These are phyloP conservation scores for Grigorovia yakushimaensis DNA, from an alignment of 805 yeast genomes.

Conservation along the genomic window DNA sequence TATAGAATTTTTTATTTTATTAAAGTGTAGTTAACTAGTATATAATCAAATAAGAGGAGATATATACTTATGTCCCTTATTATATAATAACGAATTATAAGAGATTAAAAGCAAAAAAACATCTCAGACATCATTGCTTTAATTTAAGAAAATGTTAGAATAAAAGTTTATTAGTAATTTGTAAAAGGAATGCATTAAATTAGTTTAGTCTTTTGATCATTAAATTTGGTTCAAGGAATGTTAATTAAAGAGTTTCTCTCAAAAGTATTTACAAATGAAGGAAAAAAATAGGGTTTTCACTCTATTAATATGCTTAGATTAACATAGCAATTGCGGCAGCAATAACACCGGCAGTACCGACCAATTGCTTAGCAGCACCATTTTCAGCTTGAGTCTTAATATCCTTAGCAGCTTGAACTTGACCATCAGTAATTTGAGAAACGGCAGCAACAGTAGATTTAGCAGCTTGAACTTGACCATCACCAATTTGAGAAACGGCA, in stretches of 20 bases:
- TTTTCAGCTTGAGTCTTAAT: conserved; percentile 11
- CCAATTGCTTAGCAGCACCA: conserved; percentile 22
- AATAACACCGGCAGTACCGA: conserved; percentile 17
- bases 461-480: conserved; percentile 7
- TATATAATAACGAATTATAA: neutral
- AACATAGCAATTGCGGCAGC: conserved; percentile 14
- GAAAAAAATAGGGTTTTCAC: too few species aligned
- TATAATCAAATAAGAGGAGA: neutral
- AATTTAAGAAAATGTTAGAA: neutral
- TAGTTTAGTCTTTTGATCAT: neutral
- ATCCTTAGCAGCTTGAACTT: conserved; percentile 1
- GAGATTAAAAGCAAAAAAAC: neutral
- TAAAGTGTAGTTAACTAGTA: too few species aligned
- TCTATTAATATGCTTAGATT: conserved; percentile 2
- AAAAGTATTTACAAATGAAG: too few species aligned
- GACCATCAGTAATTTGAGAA: conserved; percentile 1
- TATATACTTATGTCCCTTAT: neutral
- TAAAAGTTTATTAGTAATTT: neutral
- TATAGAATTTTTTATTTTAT: too few species aligned
- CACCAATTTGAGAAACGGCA: conserved; percentile 14
- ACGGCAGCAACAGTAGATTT: conserved; percentile 2
- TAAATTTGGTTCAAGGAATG: neutral
- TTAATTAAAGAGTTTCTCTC: neutral
- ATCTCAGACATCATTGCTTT: neutral
- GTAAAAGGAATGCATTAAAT: neutral